Evolutionary conservation across 805 yeast species (phyloP).

Genomic region (Lipomyces starkeyi): DNA sequence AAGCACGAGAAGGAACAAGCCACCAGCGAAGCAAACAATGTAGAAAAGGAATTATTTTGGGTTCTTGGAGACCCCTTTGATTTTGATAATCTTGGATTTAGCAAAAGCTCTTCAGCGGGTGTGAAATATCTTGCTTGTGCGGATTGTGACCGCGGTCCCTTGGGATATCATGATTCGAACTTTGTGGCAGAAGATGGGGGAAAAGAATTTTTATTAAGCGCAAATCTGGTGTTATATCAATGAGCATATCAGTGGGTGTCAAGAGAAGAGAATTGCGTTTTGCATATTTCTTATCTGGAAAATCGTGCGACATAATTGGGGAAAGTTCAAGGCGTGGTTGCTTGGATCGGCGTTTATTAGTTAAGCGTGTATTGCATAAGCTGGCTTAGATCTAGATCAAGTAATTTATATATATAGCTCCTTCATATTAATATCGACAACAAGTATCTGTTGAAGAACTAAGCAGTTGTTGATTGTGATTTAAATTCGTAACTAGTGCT

Average conservation of each 20-base stretch:
- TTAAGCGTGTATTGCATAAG: not conserved
- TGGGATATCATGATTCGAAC: slow-evolving; percentile 36
- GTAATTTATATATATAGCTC: not conserved
- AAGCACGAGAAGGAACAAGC: not conserved
- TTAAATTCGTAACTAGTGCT: not conserved
- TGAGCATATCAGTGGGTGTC: not conserved
- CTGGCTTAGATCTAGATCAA: not conserved
- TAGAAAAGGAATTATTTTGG: slow-evolving; percentile 27
- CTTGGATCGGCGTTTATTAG: slow-evolving; percentile 3
- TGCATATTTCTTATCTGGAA: not conserved
- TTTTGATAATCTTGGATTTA: slow-evolving; percentile 39
- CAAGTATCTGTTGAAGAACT: not conserved
- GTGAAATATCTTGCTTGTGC: slow-evolving; percentile 39
- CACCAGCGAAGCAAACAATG: slow-evolving; percentile 6
- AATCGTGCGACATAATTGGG: not conserved
- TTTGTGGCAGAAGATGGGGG: not conserved
- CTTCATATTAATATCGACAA: not conserved
- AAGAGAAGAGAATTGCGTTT: not conserved
- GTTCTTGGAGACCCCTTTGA: slow-evolving; percentile 37
- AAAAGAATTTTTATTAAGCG: slow-evolving; percentile 27
- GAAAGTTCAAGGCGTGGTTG: not conserved
- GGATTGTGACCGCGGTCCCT: slow-evolving; percentile 40
- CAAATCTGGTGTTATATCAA: slow-evolving; percentile 26
- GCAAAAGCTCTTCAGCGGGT: slow-evolving; percentile 31
- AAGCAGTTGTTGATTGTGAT: not conserved